A percentile compares a stretch with the other conserved stretches of the same genome.
These are phyloP conservation scores for Phytophthora agathidicida DNA, from an alignment of 352 stramenopile genomes.

Conservation along the genomic window DNA sequence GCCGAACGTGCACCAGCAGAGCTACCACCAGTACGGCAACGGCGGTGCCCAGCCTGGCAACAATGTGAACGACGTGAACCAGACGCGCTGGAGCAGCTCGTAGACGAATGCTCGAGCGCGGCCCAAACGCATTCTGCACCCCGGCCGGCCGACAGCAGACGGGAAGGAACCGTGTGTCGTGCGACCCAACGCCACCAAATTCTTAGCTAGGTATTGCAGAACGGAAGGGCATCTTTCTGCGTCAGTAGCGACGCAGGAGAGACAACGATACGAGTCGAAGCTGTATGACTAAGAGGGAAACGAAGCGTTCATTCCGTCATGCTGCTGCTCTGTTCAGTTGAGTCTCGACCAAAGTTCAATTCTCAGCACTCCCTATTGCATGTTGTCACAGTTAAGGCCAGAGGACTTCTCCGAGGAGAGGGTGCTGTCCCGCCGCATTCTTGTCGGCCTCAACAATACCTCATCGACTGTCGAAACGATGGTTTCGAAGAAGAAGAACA, in stretches of 20 bases:
- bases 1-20: slow-evolving; percentile 71
- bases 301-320: slow-evolving; percentile 35
- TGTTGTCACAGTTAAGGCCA: no score
- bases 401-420: no score
- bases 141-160: slow-evolving; percentile 19
- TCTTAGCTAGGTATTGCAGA: slow-evolving; percentile 43
- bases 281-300: slow-evolving; percentile 41
- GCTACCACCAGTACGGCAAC: slow-evolving; percentile 80
- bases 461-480: no score
- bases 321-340: no score
- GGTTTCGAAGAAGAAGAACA: no score
- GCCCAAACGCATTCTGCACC: slow-evolving; percentile 22
- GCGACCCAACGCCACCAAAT: slow-evolving; percentile 28
- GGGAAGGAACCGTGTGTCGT: slow-evolving; percentile 45
- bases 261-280: slow-evolving; percentile 32
- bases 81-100: slow-evolving; percentile 79
- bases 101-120: slow-evolving; percentile 36
- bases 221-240: slow-evolving; percentile 21
- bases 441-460: no score
- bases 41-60: slow-evolving; percentile 54
- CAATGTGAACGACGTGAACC: slow-evolving; percentile 54
- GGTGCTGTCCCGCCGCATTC: no score
- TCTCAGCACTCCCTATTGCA: no score
- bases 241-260: slow-evolving; percentile 31
- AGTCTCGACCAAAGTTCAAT: no score